A percentile compares a stretch with the other conserved stretches of the same genome.
Evolutionary conservation across 1,139 yeast genomes (phyloP).

Genomic region (Sugiyamaella neomexicana): DNA sequence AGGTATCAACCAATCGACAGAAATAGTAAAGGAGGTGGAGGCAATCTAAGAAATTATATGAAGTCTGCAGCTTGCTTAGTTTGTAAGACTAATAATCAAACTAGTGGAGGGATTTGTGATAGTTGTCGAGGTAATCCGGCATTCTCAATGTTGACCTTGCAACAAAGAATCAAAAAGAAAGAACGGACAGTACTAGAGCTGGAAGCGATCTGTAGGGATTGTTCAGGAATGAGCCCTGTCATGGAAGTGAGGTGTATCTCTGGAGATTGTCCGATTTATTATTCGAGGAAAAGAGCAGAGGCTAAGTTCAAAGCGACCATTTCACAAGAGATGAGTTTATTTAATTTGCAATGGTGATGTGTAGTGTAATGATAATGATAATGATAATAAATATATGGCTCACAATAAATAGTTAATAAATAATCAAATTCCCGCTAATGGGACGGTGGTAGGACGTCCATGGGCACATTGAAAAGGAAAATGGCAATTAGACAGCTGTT

Average conservation of each 20-base stretch:
- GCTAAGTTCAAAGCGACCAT: constrained; percentile 18
- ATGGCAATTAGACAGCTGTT: constrained; percentile 48
- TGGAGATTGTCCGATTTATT: constrained; percentile 49
- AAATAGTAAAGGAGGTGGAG: constrained; percentile 13
- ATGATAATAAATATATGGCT: too few relatives aligned
- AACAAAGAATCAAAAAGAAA: constrained; percentile 24
- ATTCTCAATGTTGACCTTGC: constrained; percentile 25
- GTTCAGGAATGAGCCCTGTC: constrained; percentile 34
- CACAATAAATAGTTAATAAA: constrained; percentile 2
- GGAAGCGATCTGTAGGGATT: constrained; percentile 37
- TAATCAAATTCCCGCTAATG: constrained; percentile 44
- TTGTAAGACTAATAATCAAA: constrained; percentile 25
- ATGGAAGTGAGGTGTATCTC: constrained; percentile 40
- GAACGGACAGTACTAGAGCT: constrained; percentile 34
- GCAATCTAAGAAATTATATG: constrained; percentile 30
- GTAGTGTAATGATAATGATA: constrained; percentile 1
- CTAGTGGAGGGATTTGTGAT: constrained; percentile 25
- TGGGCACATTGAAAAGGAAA: constrained; percentile 84
- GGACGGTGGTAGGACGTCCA: constrained; percentile 75
- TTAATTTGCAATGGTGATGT: constrained; percentile 14
- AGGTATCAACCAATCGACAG: constrained; percentile 14
- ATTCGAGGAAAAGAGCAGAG: constrained; percentile 38
- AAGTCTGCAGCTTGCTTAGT: constrained; percentile 33
- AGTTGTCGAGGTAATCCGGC: constrained; percentile 25
- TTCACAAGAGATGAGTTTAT: constrained; percentile 4